Base-by-base conservation (phyloP, 495 filamentous ascomycete genomes). In the Hypomontagnella submonticulosa region DNA sequence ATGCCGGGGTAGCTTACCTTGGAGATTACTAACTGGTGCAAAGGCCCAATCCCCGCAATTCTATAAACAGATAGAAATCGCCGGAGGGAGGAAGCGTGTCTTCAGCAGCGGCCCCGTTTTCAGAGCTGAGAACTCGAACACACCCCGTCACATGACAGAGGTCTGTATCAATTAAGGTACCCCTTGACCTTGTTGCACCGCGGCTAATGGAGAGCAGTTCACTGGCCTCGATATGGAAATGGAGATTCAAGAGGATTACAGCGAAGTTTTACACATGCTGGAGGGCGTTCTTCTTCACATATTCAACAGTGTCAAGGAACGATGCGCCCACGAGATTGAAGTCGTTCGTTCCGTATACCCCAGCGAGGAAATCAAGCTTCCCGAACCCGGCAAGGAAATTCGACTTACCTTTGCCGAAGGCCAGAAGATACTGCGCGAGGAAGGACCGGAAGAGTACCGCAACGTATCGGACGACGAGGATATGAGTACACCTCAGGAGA, bases 201-300 rank as follows among this genome's bases (percentile, higher is more conserved):
- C n/a, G 51, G 50, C 49, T 32, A 23, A 57, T 19, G 1, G 4
- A 3, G 34, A 8, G 6, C 38, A 81, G 87, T 99, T 97, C 79
- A 92, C 91, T 41, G 95, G 95, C 76, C 90, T 99, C 60, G 95
- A 99, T 91, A 81, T 97, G 71, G 95, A 98, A 74, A 97, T 97
- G 90, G 92, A 92, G 34, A 97, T 97, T 76, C 85, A 90, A 53
- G 80, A 91, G 55, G 85, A 92, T 77, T 98, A 97, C 79, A 86
- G 90, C 73, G 95, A 99, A 75, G 92, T 96, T 36, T 77, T 92
- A 19, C 76, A 87, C 18, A 88, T 90, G 66, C 85, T 96, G 18
- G 95, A 97, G 74, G 80, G 88, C 60, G 89, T 96, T 12, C 87
- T 99, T 69, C 85, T 97, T 61, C 85, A 90, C 77, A 96, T 99